These are phyloP conservation scores for Cornus suecica DNA, from an alignment of 148 eudicot species.

Conservation along the genomic window DNA sequence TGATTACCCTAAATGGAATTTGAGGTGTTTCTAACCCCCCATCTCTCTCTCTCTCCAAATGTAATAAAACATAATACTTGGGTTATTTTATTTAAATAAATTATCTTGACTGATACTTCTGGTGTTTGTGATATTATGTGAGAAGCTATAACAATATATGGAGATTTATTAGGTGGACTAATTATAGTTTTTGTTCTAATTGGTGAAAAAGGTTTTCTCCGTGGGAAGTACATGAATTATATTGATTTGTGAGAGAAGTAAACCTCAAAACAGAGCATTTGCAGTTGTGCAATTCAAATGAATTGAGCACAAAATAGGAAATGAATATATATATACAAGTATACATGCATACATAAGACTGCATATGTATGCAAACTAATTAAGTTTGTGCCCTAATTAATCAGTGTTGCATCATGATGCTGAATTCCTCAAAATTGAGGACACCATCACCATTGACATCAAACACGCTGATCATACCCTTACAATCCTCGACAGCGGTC, in stretches of 20 bases:
- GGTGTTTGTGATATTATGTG: neutral
- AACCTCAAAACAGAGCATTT: neutral
- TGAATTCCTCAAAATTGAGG: conserved; percentile 48
- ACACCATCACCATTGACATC: conserved; percentile 57
- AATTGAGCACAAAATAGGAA: too few relatives aligned
- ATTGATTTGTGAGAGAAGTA: neutral
- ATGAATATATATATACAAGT: too few relatives aligned
- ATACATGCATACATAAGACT: too few relatives aligned
- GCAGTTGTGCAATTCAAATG: neutral
- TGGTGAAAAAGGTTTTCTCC: neutral
- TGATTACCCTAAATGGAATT: conserved; percentile 85
- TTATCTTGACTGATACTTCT: neutral
- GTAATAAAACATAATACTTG: neutral
- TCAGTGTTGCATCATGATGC: conserved; percentile 42
- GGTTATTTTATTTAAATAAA: neutral
- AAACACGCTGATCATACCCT: conserved; percentile 35
- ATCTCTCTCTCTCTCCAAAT: neutral
- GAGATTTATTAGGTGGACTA: neutral
- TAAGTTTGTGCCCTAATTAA: neutral
- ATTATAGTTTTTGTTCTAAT: neutral
- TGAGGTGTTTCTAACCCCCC: conserved; percentile 29
- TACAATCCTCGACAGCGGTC: conserved; percentile 27
- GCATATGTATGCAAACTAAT: neutral
- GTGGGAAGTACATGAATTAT: neutral
- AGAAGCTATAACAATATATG: neutral